These are phyloP conservation scores for Alternaria longipes DNA, from an alignment of 2,329 filamentous ascomycete genomes.

Conservation along the genomic window DNA sequence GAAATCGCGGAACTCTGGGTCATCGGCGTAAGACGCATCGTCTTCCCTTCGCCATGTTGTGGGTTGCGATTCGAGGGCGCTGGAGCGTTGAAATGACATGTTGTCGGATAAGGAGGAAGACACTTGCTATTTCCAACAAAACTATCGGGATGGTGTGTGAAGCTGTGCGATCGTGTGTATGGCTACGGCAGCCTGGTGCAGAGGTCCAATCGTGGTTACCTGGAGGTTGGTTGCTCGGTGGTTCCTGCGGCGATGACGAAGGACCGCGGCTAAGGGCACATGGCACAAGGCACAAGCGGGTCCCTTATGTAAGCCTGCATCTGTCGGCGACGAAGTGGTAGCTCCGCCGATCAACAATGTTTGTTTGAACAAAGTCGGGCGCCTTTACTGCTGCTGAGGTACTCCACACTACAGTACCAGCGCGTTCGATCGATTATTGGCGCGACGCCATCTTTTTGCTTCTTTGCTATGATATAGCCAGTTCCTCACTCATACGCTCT, in stretches of 20 bases:
- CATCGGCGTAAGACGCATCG: slow-evolving; percentile 82
- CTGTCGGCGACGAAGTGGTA: slow-evolving; percentile 25
- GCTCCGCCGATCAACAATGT: slow-evolving; percentile 29
- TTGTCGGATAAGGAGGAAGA: slow-evolving; percentile 3
- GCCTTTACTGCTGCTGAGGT: slow-evolving; percentile 14
- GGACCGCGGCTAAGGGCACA: slow-evolving; percentile 23
- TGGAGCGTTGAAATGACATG: slow-evolving; percentile 94
- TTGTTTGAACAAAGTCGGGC: slow-evolving; percentile 39
- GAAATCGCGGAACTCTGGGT: slow-evolving; percentile 88
- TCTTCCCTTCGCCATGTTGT: slow-evolving; percentile 72
- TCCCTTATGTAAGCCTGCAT: slow-evolving; percentile 25
- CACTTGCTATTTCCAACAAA: not conserved
- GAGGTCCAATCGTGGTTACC: slow-evolving; percentile 30
- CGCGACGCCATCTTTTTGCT: slow-evolving; percentile 14
- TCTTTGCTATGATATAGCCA: slow-evolving; percentile 37
- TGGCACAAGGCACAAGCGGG: slow-evolving; percentile 29
- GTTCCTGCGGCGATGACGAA: slow-evolving; percentile 43
- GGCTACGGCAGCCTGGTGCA: slow-evolving; percentile 15
- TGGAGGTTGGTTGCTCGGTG: slow-evolving; percentile 34
- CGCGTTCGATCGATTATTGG: slow-evolving; percentile 16
- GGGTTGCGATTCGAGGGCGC: slow-evolving; percentile 82
- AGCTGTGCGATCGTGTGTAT: slow-evolving; percentile 16
- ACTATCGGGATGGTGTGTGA: not conserved
- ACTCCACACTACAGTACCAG: slow-evolving; percentile 14
- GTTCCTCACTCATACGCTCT: slow-evolving; percentile 32